Percentiles rank a stretch among this genome's conserved stretches.
phyloP scores from a whole-genome alignment of 192 early-diverging fungal genomes.

The Coemansia sp. region DNA sequence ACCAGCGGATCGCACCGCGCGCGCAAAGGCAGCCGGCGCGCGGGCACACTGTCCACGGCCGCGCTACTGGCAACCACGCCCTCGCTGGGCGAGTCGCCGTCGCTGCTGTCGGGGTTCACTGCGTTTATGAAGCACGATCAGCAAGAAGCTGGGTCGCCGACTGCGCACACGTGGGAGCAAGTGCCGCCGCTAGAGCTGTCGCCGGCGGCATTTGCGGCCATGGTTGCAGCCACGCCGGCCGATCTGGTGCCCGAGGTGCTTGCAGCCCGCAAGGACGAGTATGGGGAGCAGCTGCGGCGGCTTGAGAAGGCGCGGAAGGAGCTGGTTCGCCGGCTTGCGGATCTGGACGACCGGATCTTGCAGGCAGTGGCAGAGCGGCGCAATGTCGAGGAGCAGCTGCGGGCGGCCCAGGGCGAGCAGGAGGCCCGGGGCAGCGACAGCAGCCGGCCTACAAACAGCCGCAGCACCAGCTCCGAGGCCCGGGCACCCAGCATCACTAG shows the following conservation, averaged over 20 bases:
- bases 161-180: neutral
- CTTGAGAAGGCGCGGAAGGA: constrained; percentile 19
- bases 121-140: constrained; percentile 9
- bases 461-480: too few species aligned
- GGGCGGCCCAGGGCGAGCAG: neutral
- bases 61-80: constrained; percentile 14
- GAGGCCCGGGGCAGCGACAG: neutral
- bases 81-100: constrained; percentile 11
- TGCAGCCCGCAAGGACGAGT: constrained; percentile 26
- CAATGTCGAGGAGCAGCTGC: constrained; percentile 13
- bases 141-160: neutral
- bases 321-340: constrained; percentile 8
- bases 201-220: constrained; percentile 19
- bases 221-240: constrained; percentile 10
- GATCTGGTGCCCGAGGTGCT: constrained; percentile 12
- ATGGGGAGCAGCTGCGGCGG: constrained; percentile 16
- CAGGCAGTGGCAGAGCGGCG: constrained; percentile 13
- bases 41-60: neutral
- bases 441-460: neutral
- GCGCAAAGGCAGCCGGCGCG: neutral
- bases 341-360: constrained; percentile 22
- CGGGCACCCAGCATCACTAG: too few species aligned
- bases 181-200: constrained; percentile 7
- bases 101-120: constrained; percentile 35
- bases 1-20: neutral